phyloP scores from a whole-genome alignment of 73 alveolate genomes.

The Paraurostyla sp. region DNA sequence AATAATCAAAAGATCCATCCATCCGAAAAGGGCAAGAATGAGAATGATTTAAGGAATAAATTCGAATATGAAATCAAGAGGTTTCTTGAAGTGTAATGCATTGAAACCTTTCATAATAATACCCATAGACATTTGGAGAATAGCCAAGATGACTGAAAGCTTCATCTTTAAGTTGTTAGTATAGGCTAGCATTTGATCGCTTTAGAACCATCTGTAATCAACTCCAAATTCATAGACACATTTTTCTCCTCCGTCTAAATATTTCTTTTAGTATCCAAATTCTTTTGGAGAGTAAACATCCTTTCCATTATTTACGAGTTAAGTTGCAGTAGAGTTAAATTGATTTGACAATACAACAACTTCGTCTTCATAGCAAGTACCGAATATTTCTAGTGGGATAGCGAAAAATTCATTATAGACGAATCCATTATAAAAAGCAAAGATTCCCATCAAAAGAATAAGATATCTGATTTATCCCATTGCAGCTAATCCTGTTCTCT shows the following conservation, averaged over 20 bases:
- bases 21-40: slow-evolving; percentile 87
- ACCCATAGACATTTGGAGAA: slow-evolving; percentile 90
- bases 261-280: slow-evolving; percentile 10
- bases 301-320: not conserved
- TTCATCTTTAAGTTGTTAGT: slow-evolving; percentile 92
- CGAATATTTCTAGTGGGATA: slow-evolving; percentile 83
- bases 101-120: slow-evolving; percentile 88
- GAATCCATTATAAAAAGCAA: slow-evolving; percentile 89
- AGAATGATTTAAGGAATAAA: slow-evolving; percentile 87
- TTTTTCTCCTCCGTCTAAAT: slow-evolving; percentile 46
- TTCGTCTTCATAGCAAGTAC: slow-evolving; percentile 77
- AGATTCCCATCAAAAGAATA: slow-evolving; percentile 87
- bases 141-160: slow-evolving; percentile 92
- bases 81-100: slow-evolving; percentile 69
- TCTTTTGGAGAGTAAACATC: not conserved
- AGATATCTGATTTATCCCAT: slow-evolving; percentile 81
- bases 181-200: slow-evolving; percentile 80
- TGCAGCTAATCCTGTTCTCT: slow-evolving; percentile 56
- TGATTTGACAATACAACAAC: not conserved
- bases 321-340: not conserved
- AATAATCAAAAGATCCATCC: slow-evolving; percentile 90
- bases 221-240: slow-evolving; percentile 90
- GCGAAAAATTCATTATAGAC: slow-evolving; percentile 91
- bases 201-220: slow-evolving; percentile 90
- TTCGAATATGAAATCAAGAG: slow-evolving; percentile 82